Percentiles rank a stretch among this genome's conserved stretches.
Conservation (phyloP, 768 basidiomycete genomes). For the Clitopilus hobsonii region DNA sequence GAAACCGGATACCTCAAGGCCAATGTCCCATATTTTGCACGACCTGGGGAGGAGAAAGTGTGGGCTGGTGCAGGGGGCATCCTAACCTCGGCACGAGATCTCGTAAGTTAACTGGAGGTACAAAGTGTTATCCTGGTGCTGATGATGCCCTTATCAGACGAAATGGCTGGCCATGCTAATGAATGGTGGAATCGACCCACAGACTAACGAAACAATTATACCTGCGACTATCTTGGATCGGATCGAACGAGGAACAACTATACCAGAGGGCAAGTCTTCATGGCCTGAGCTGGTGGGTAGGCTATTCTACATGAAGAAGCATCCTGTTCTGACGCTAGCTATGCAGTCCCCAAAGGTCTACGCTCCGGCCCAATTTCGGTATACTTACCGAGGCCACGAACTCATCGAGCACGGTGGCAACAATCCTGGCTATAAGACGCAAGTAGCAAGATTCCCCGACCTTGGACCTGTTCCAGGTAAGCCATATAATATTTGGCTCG, state of each 20-base stretch:
- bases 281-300: constrained; percentile 30
- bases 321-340: not conserved
- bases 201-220: constrained; percentile 30
- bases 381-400: constrained; percentile 34
- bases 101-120: constrained; percentile 20
- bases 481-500: not conserved
- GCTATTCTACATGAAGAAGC: not conserved
- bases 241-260: constrained; percentile 29
- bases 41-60: constrained; percentile 32
- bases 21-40: constrained; percentile 33
- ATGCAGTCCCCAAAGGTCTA: constrained; percentile 33
- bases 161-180: constrained; percentile 37
- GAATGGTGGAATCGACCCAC: constrained; percentile 32
- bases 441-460: constrained; percentile 13
- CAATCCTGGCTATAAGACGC: constrained; percentile 31
- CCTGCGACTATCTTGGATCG: constrained; percentile 30
- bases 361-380: constrained; percentile 33
- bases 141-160: not conserved
- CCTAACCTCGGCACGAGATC: constrained; percentile 32
- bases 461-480: constrained; percentile 4
- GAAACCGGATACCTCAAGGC: constrained; percentile 27
- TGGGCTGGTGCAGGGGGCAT: constrained; percentile 41
- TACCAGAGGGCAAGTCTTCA: constrained; percentile 26
- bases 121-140: not conserved
- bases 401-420: constrained; percentile 40